Evolutionary conservation across 192 early-diverging fungal genomes (phyloP), one percentile per base, ranked within the genome.

Genomic region (Chytriomyces sp.): DNA sequence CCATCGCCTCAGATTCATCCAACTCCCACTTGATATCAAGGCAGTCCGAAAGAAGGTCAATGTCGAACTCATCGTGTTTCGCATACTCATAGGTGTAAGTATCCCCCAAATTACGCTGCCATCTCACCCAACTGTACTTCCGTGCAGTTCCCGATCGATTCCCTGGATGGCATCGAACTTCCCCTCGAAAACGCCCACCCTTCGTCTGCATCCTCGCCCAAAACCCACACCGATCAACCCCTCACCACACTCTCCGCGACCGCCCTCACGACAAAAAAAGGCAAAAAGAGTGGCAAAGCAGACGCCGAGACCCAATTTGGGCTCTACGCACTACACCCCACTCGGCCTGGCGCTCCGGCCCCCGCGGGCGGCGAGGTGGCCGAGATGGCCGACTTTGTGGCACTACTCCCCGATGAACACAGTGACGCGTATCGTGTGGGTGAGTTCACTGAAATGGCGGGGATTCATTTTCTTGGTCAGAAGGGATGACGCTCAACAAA

Each of bases 371-470:
- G 65, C 5, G 65, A 68, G 52, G 19, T 56, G n/a, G 65, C 32
- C 2, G 65, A 68, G 36, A 68, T 68, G 65, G 54, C 52, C 52
- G 65, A 68, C 7, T 68, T 68, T 68, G n/a, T 68, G 34, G 34
- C 49, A 17, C 28, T 68, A 34, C 30, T 68, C 19, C 52, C 65
- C 7, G 65, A 64, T 52, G 62, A 19, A 14, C 26, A 52, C 39
- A 41, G 39, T 52, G 62, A 39, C 2, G 52, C 34, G 17, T 55
- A 2, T 33, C 7, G 33, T 8, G 39, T 68, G 52, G 28, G 65
- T 68, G 44, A 68, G 65, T 68, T 14, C 36, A 17, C 26, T 7
- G 17, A 5, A 36, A 28, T 26, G n/a, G 4, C 22, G 8, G 54
- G 6, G n/a, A 56, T 56, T 22, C 8, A 6, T 8, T 56, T 56